Conservation (phyloP, 1,139 yeast genomes). For the Sugiyamaella sp. region DNA sequence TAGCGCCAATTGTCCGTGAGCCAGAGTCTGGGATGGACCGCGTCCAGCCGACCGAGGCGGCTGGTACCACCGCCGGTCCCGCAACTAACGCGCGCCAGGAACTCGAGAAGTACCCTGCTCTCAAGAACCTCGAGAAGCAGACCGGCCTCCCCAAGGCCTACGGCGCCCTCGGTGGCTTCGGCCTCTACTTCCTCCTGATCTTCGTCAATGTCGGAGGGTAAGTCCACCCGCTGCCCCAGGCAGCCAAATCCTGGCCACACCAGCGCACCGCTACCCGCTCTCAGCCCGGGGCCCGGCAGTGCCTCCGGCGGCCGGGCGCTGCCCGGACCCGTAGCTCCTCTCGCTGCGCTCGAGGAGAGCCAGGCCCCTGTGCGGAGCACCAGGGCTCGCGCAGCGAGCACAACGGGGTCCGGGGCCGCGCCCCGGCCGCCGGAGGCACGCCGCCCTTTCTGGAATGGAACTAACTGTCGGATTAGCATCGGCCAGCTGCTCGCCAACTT, state of each 20-base stretch:
- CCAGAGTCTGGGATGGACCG: neutral
- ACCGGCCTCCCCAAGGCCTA: constrained; percentile 82
- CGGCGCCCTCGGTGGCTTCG: constrained; percentile 67
- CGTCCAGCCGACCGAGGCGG: neutral
- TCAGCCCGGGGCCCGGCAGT: neutral
- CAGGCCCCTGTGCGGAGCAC: too few relatives aligned
- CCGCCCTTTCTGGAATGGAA: neutral
- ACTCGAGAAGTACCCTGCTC: constrained; percentile 41
- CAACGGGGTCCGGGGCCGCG: neutral
- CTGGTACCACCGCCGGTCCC: neutral
- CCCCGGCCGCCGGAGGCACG: neutral
- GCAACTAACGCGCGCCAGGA: constrained; percentile 31
- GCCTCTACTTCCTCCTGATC: constrained; percentile 69
- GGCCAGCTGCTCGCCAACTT: constrained; percentile 92
- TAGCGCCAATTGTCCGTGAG: neutral
- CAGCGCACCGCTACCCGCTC: neutral
- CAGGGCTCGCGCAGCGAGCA: neutral
- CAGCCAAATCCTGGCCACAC: too few relatives aligned
- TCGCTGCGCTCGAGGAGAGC: constrained; percentile 1
- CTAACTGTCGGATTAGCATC: constrained; percentile 42
- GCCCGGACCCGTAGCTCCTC: constrained; percentile 1
- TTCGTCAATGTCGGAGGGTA: constrained; percentile 87
- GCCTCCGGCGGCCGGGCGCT: constrained; percentile 6
- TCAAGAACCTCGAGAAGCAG: constrained; percentile 42
- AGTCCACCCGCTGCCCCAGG: constrained; percentile 25